Evolutionary conservation across 1,284 basidiomycete species (phyloP).

Genomic region (Boletus mariae): DNA sequence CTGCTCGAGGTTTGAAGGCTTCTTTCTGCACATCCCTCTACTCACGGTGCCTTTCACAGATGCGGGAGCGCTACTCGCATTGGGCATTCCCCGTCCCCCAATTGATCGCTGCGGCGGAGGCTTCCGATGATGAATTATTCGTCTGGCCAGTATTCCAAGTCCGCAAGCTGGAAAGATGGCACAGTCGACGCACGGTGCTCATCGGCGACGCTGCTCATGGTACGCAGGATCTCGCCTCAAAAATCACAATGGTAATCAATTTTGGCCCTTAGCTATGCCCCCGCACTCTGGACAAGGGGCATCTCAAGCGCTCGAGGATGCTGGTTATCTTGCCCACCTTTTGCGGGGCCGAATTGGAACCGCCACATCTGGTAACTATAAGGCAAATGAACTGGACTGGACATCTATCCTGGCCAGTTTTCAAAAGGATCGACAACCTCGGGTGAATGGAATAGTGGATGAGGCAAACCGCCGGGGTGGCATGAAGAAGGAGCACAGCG

Average conservation of each 20-base stretch:
- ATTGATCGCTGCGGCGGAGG: constrained; percentile 21
- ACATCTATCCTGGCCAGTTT: constrained; percentile 21
- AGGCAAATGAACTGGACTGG: constrained; percentile 10
- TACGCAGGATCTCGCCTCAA: constrained; percentile 6
- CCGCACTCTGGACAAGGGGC: constrained; percentile 36
- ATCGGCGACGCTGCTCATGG: constrained; percentile 35
- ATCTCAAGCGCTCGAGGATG: constrained; percentile 33
- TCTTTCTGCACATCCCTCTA: background rate
- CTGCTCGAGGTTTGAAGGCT: constrained; percentile 16
- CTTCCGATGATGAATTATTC: constrained; percentile 15
- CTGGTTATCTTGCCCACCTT: constrained; percentile 31
- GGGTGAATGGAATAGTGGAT: constrained; percentile 28
- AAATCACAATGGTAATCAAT: background rate
- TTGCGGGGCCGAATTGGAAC: constrained; percentile 16
- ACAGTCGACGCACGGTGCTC: constrained; percentile 26
- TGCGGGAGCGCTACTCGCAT: constrained; percentile 25
- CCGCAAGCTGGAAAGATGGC: constrained; percentile 25
- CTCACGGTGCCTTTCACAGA: constrained; percentile 12
- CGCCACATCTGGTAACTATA: background rate
- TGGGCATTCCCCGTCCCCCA: constrained; percentile 34
- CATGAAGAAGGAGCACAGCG: constrained; percentile 22
- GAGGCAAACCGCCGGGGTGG: constrained; percentile 30
- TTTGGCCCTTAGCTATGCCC: constrained; percentile 27
- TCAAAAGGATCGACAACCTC: constrained; percentile 23
- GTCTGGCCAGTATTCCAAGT: constrained; percentile 31